A percentile compares a stretch with the other conserved stretches of the same genome.
Evolutionary conservation across 306 rosid species (phyloP).

Genomic region (Castanea sativa): DNA sequence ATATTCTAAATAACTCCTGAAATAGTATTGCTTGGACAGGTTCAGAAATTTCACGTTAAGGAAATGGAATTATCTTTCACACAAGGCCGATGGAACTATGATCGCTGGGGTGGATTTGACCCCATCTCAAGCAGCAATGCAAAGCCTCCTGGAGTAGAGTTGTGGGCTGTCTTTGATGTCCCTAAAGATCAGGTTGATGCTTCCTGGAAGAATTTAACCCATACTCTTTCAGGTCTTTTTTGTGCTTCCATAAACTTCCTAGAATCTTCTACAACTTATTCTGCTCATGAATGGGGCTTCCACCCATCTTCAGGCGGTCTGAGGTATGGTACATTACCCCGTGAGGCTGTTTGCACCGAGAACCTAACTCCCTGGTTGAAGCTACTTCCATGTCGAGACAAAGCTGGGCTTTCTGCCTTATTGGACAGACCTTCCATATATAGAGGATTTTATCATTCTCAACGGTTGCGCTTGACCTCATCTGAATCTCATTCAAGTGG

Average conservation of each 20-base stretch:
- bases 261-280: slow-evolving; percentile 76
- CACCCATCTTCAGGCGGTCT: slow-evolving; percentile 59
- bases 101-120: slow-evolving; percentile 93
- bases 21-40: slow-evolving; percentile 61
- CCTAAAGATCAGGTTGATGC: slow-evolving; percentile 66
- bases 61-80: slow-evolving; percentile 93
- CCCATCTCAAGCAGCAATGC: slow-evolving; percentile 84
- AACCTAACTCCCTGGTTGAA: slow-evolving; percentile 96
- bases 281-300: slow-evolving; percentile 74
- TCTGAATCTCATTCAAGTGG: slow-evolving; percentile 32
- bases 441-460: slow-evolving; percentile 92
- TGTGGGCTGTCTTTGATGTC: slow-evolving; percentile 93
- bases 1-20: slow-evolving; percentile 34
- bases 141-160: slow-evolving; percentile 94
- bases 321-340: slow-evolving; percentile 88
- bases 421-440: slow-evolving; percentile 93
- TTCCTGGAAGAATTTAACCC: slow-evolving; percentile 90
- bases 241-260: slow-evolving; percentile 97
- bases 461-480: slow-evolving; percentile 59
- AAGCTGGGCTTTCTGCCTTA: slow-evolving; percentile 79
- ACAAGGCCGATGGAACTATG: slow-evolving; percentile 97
- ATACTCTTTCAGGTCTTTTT: slow-evolving; percentile 85
- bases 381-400: slow-evolving; percentile 95
- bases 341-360: slow-evolving; percentile 98
- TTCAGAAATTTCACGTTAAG: slow-evolving; percentile 65